Evolutionary conservation across 352 stramenopile genomes (phyloP), one percentile per base, ranked within the genome.

Genomic region (Phytophthora capsici): DNA sequence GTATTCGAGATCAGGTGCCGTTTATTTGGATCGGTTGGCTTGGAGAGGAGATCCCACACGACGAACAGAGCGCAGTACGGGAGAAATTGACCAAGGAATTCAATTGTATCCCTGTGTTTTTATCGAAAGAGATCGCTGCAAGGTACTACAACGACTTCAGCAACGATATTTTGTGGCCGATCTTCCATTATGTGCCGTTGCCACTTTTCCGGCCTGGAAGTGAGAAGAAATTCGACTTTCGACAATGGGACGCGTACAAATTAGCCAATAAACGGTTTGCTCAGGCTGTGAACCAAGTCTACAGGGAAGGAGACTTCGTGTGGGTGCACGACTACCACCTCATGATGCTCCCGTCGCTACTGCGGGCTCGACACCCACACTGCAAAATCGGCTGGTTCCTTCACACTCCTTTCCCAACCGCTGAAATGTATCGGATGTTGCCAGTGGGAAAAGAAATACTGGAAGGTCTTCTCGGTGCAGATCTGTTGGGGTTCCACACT

Each of bases 11-110:
- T 46, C 77, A 97, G 63, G 84, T 97, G 59, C 84, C 91, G 37
- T 96, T 97, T 63, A 81, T 97, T 48, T 97, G 91, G 91, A 95
- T 97, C 41, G 91, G 91, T 19, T 97, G 91, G 91, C 70, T 97
- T 9, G 91, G 90, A 26, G 82, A 94, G 59, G 88, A 96, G 61
- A 94, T 97, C 38, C 72, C 80, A 16, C 82, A 96, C 34, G 80
- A 91, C 49, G 90, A 97, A 57, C 87, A 90, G 56, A 78, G 69
- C 54, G 87, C 90, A 66, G 83, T 97, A 14, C 78, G 84, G 14
- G 75, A 94, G 57, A 90, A 93, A 49, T 77, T 97, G 49, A 79
- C 88, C 10, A 64, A 86, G 44, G 89, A 97, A 41, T 94, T 97
- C 60, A 95, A 94, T 45, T 97, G 89, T 64, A 76, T 96, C 22